Evolutionary conservation across 2,329 filamentous ascomycete species (phyloP).

Genomic region (Byssochlamys sp.): DNA sequence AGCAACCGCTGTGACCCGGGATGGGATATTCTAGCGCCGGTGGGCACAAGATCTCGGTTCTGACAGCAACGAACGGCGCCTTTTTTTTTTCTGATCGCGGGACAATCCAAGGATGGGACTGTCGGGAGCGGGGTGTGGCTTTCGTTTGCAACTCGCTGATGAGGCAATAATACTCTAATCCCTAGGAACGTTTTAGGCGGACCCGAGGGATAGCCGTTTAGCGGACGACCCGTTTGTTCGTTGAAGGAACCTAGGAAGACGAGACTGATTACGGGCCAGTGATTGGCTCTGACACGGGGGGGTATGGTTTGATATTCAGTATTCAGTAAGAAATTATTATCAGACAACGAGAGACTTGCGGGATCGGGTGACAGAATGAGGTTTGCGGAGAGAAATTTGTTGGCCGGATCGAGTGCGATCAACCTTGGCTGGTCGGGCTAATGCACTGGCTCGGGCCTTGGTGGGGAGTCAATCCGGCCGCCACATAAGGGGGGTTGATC

Average conservation of each 20-base stretch:
- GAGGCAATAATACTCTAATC: not conserved
- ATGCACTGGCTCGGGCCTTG: conserved; percentile 14
- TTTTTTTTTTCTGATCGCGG: not conserved
- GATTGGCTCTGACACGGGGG: conserved; percentile 10
- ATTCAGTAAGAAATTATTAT: conserved; percentile 2
- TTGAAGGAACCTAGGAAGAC: conserved; percentile 6
- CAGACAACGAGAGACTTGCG: conserved; percentile 11
- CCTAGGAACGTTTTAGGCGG: conserved; percentile 5
- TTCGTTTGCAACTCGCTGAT: not conserved
- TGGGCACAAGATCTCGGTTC: not conserved
- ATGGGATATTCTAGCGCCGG: not conserved
- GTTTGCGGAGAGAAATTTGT: conserved; percentile 8
- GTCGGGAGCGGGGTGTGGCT: not conserved
- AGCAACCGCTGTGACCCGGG: conserved; percentile 12
- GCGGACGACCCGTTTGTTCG: conserved; percentile 14
- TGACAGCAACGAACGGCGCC: not conserved
- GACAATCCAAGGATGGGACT: not conserved
- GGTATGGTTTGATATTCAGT: not conserved
- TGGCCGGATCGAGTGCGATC: conserved; percentile 19
- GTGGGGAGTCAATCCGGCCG: not conserved
- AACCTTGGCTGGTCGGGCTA: conserved; percentile 17
- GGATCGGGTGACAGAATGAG: conserved; percentile 1
- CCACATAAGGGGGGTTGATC: not conserved
- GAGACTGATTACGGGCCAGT: not conserved
- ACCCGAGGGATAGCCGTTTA: conserved; percentile 1